Percentiles rank a stretch among this genome's conserved stretches.
Evolutionary conservation across 768 basidiomycete species (phyloP).

Genomic region (Serendipita sp.): DNA sequence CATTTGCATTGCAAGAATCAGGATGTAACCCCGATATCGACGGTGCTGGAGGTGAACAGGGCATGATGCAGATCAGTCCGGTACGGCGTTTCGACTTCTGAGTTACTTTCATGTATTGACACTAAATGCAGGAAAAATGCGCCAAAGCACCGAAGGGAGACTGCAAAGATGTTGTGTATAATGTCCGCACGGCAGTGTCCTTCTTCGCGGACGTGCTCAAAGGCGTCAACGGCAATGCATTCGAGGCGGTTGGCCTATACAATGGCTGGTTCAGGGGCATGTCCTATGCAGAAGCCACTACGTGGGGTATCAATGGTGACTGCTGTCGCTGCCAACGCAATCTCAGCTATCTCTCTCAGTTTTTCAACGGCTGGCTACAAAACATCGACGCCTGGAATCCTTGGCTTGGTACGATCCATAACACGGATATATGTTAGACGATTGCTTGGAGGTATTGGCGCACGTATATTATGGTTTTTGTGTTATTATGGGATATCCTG

Average conservation of each 20-base stretch:
- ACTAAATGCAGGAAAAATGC: constrained; percentile 25
- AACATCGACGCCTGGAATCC: constrained; percentile 35
- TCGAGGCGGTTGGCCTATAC: constrained; percentile 51
- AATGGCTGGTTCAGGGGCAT: constrained; percentile 42
- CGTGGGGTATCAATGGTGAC: constrained; percentile 15
- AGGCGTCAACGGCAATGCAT: constrained; percentile 34
- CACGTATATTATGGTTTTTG: no score
- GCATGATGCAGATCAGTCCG: constrained; percentile 63
- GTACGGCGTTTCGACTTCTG: background rate
- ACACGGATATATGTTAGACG: background rate
- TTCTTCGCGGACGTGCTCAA: constrained; percentile 42
- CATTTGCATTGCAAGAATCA: constrained; percentile 82
- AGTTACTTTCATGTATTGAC: background rate
- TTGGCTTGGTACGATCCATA: constrained; percentile 29
- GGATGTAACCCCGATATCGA: constrained; percentile 49
- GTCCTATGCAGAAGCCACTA: background rate
- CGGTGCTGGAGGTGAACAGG: constrained; percentile 70
- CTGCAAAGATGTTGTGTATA: constrained; percentile 37
- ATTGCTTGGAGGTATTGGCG: no score
- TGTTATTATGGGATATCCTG: no score
- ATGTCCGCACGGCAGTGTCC: constrained; percentile 48
- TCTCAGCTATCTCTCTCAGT: constrained; percentile 65
- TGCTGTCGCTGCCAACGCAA: constrained; percentile 71
- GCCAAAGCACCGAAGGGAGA: constrained; percentile 31
- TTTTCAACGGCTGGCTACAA: constrained; percentile 57